Evolutionary conservation across 208 protist species (phyloP).

Genomic region (Leishmania major): DNA sequence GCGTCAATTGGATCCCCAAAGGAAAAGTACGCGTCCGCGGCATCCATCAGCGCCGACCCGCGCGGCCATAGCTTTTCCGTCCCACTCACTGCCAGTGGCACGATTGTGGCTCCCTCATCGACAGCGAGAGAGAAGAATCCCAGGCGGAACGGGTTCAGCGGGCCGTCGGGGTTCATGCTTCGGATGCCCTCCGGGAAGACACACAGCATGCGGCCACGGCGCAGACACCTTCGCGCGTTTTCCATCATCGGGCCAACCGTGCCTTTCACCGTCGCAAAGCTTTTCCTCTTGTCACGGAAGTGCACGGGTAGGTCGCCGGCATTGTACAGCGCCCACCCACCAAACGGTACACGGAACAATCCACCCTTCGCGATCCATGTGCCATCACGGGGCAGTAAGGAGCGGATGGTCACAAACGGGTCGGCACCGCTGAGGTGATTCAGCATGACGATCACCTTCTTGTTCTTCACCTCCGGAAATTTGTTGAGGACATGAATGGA

Average conservation of each 20-base stretch:
- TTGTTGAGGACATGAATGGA: slow-evolving; percentile 62
- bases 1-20: slow-evolving; percentile 78
- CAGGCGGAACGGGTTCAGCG: slow-evolving; percentile 71
- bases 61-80: slow-evolving; percentile 78
- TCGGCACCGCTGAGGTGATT: slow-evolving; percentile 86
- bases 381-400: slow-evolving; percentile 73
- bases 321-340: slow-evolving; percentile 82
- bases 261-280: slow-evolving; percentile 82
- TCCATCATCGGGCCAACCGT: slow-evolving; percentile 85
- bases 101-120: slow-evolving; percentile 77
- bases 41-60: slow-evolving; percentile 53
- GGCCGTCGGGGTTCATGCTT: slow-evolving; percentile 66
- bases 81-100: slow-evolving; percentile 82
- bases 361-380: slow-evolving; percentile 82
- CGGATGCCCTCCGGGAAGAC: slow-evolving; percentile 88
- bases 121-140: slow-evolving; percentile 84
- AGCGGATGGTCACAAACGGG: slow-evolving; percentile 74
- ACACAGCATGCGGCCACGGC: slow-evolving; percentile 77
- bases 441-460: slow-evolving; percentile 84
- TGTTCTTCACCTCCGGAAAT: slow-evolving; percentile 60
- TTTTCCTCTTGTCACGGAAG: slow-evolving; percentile 75
- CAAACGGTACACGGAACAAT: slow-evolving; percentile 86
- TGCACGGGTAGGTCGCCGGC: slow-evolving; percentile 71
- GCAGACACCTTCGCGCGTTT: slow-evolving; percentile 57
- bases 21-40: slow-evolving; percentile 63